phyloP scores from a whole-genome alignment of 306 rosid genomes.

The Argentina anserina region DNA sequence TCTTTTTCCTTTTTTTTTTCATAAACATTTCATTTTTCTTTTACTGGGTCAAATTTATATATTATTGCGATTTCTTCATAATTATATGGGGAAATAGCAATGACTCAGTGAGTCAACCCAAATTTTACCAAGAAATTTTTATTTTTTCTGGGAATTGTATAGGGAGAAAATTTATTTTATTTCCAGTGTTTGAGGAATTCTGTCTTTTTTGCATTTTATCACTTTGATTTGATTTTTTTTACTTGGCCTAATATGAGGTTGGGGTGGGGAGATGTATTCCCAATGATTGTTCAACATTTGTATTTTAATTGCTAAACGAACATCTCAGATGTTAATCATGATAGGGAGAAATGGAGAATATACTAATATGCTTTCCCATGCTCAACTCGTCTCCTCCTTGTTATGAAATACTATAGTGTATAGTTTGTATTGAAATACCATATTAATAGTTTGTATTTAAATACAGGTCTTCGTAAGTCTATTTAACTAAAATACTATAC shows the following conservation, averaged over 20 bases:
- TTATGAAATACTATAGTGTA: neutral
- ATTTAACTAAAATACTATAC: neutral
- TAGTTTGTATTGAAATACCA: neutral
- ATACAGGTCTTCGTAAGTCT: neutral
- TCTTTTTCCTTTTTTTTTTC: neutral
- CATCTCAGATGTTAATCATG: conserved; percentile 25
- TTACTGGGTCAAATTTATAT: conserved; percentile 4
- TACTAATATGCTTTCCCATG: conserved; percentile 16
- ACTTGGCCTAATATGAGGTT: neutral
- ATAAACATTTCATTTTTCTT: neutral
- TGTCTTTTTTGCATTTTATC: neutral
- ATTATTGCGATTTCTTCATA: neutral
- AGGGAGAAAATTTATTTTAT: neutral
- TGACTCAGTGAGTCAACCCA: neutral
- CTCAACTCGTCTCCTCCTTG: neutral
- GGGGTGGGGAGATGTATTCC: neutral
- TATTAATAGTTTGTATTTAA: neutral
- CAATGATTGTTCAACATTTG: conserved; percentile 24
- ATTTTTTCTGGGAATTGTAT: neutral
- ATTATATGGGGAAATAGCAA: neutral
- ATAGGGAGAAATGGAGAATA: conserved; percentile 44
- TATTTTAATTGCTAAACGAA: conserved; percentile 14
- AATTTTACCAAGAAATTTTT: neutral
- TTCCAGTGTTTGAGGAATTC: conserved; percentile 11
- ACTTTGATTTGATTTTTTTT: conserved; percentile 12